Base-by-base conservation (phyloP, 768 basidiomycete species). In the Phanerochaete sordida region DNA sequence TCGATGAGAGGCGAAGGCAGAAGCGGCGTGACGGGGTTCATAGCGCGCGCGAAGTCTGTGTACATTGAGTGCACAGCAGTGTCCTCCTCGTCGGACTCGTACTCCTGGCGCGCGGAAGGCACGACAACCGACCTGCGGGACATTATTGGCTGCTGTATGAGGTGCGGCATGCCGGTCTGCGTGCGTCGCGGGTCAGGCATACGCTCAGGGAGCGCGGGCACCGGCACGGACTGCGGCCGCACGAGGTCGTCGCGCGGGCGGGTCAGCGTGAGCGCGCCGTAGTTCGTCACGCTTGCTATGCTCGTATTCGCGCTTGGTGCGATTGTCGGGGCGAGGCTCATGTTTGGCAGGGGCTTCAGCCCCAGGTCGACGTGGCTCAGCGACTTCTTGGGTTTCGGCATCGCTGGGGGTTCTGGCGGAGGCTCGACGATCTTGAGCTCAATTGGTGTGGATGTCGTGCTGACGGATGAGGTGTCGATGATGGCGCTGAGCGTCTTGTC, bases 321-420 rank as follows among this genome's bases (percentile, higher is more conserved):
- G 8, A 66, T 45, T 5, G 68, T 60, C 9, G 66, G 62, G 4
- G 64, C 65, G 27, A 65, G 57, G 55, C 59, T 66, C 23, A 66
- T 48, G 51, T 67, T 66, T n/a, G 69, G 69, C 2, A 70, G 61
- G 13, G 64, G 64, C 26, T 66, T 65, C 27, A 70, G 56, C 2
- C 61, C 66, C 1, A 70, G 61, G 53, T 68, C 67, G 51, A 70
- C 69, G 49, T 68, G 66, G 50, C 68, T 69, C 16, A 70, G 61
- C 44, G 66, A 68, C 61, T 69, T 70, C 57, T 64, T 66, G 31
- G 65, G 63, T 37, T 61, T 61, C 27, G 63, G 62, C 27, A 60
- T 26, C 33, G 43, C 62, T 1, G 43, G 39, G 4, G 39, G 39
- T 16, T 6, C 4, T 4, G 19, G 39, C 19, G 39, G 39, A 6